Conservation (phyloP, 805 yeast species). For the Priceomyces fermenticarens region DNA sequence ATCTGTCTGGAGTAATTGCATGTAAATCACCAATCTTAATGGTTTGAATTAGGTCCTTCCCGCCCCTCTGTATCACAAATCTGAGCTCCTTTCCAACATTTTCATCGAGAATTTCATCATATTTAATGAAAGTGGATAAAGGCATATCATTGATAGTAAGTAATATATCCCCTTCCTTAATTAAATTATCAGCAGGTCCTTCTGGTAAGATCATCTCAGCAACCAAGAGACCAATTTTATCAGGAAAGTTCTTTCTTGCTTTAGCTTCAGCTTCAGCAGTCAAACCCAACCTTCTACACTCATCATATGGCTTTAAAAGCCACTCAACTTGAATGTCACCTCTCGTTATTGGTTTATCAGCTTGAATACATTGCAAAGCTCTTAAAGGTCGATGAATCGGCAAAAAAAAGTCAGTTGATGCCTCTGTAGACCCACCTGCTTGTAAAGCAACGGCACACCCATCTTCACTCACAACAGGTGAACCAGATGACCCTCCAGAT, state of each 20-base stretch:
- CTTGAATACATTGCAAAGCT: slow-evolving; percentile 74
- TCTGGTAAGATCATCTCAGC: slow-evolving; percentile 79
- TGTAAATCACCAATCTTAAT: slow-evolving; percentile 74
- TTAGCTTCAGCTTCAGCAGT: slow-evolving; percentile 67
- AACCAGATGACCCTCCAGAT: slow-evolving; percentile 93
- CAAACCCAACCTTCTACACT: slow-evolving; percentile 83
- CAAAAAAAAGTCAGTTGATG: slow-evolving; percentile 88
- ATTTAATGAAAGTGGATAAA: slow-evolving; percentile 68
- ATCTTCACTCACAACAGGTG: slow-evolving; percentile 89
- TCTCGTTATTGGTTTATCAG: slow-evolving; percentile 59
- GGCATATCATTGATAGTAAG: slow-evolving; percentile 65
- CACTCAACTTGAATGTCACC: slow-evolving; percentile 93
- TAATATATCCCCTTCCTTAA: slow-evolving; percentile 84
- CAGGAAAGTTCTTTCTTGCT: slow-evolving; percentile 70
- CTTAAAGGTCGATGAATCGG: slow-evolving; percentile 82
- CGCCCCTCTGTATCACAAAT: slow-evolving; percentile 71
- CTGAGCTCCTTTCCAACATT: slow-evolving; percentile 58
- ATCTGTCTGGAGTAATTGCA: slow-evolving; percentile 76
- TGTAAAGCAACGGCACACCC: slow-evolving; percentile 89
- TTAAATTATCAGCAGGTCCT: slow-evolving; percentile 74
- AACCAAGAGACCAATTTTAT: slow-evolving; percentile 74
- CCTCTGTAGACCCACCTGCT: slow-evolving; percentile 91
- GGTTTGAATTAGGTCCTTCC: slow-evolving; percentile 47
- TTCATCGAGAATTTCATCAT: slow-evolving; percentile 80
- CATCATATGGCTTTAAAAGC: slow-evolving; percentile 83